Base-by-base conservation (phyloP, 2,329 filamentous ascomycete genomes). In the Eutypa lata region DNA sequence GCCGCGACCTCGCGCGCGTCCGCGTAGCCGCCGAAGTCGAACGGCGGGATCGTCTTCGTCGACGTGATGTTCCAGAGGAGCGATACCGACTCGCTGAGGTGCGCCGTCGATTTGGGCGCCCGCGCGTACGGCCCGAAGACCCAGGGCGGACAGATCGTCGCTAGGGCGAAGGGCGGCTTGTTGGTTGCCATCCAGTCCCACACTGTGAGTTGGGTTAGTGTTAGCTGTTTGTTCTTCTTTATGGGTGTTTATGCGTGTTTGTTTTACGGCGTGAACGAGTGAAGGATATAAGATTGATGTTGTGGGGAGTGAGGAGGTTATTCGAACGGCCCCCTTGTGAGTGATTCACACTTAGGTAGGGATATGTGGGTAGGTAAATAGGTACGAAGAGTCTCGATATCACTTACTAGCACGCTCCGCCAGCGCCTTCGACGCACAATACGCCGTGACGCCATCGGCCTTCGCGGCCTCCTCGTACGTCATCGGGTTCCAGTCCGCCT, bases 401-500 rank as follows among this genome's bases (percentile, higher is more conserved):
- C n/a, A n/a, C n/a, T n/a, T n/a, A n/a, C n/a, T 69, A 2, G 65
- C 70, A 50, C 62, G 61, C 58, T 74, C 72, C 6, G 69, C 70
- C 8, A 68, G 58, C 35, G 53, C 52, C 59, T 68, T 71, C 53
- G 58, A 61, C 2, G 61, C 59, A 45, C 61, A 55, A 61, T 68
- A 70, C 35, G 65, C 68, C 22, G 51, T 40, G 8, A 59, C 57
- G 7, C 60, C 61, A 10, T 50, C 48, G 18, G 55, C 57, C n/a
- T 44, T 48, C 3, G 76, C 75, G 3, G 77, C 76, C 35, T 75
- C 68, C 14, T 74, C 69, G 54, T 73, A 76, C 2, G 70, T 73
- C 37, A 74, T 61, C 0, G 76, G 74, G 57, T 73, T 77, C 75
- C 76, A 82, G 61, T 80, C 74, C 1, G 61, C 56, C 46, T 77